Evolutionary conservation across 2,329 filamentous ascomycete species (phyloP), one percentile per base, ranked within the genome.

Genomic region (Alternaria brassicae): DNA sequence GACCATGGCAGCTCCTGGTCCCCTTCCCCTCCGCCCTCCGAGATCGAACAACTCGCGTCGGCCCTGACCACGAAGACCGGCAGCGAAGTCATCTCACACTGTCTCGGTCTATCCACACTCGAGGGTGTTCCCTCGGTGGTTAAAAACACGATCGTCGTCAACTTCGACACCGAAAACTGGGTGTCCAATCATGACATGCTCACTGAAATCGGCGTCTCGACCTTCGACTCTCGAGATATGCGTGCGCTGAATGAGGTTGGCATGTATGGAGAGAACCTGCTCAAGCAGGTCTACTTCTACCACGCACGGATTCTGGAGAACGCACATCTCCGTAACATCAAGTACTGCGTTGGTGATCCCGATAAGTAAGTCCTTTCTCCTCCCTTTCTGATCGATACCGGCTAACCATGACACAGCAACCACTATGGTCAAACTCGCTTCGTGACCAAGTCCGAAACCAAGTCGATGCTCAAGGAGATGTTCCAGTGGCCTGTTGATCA

Each of bases 241-340:
- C 56, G 50, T 32, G 30, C 37, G 1, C 8, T 57, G 12, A 10
- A 23, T 9, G 32, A 17, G 6, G 45, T 57, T 12, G 62, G 61
- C 5, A 37, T 34, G 10, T 42, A 62, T 54, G 58, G 64, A 12
- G 53, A 60, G 17, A 56, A 67, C 9, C 34, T 67, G 13, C 42
- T 67, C 2, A 60, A 65, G 30, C 52, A 59, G 27, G 32, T 67
- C 0, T 64, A 58, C 28, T 66, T 64, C 58, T 67, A 65, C 50
- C 63, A 67, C 36, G 58, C 58, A 17, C 63, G 66, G 10, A 47
- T 69, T 1, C 27, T 52, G 7, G 49, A 52, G 21, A 60, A 69
- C 25, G 48, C 48, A 4, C 34, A 50, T 13, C n/a, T 61, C 4
- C 9, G 48, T 3, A 68, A 66, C 28, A 56, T 53, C 28, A 53